Conservation (phyloP, 2,329 filamentous ascomycete genomes). For the Apiospora aurea region DNA sequence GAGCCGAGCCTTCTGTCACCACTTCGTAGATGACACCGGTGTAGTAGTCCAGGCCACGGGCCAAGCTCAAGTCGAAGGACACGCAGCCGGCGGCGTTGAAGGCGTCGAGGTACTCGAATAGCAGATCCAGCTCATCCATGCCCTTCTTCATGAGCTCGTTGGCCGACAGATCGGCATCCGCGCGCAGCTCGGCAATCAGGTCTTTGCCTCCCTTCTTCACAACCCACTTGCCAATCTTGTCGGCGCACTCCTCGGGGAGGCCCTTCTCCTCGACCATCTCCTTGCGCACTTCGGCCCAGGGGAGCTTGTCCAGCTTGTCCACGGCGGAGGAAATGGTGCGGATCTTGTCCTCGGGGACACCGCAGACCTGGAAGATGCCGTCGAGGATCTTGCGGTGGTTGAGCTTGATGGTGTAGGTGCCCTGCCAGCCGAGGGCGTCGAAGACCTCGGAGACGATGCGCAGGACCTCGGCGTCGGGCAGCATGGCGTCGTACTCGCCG, state of each 20-base stretch:
- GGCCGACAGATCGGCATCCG: conserved; percentile 64
- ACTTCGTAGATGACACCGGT: conserved; percentile 79
- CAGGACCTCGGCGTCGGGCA: conserved; percentile 77
- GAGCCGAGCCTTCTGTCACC: conserved; percentile 73
- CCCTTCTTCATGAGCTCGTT: conserved; percentile 73
- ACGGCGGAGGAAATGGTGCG: conserved; percentile 78
- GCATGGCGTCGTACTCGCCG: conserved; percentile 75
- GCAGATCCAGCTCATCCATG: conserved; percentile 71
- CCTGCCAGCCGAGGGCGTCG: conserved; percentile 71
- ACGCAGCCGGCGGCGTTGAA: conserved; percentile 69
- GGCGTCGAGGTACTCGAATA: conserved; percentile 73
- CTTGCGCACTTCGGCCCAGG: conserved; percentile 76
- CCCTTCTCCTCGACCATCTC: conserved; percentile 83
- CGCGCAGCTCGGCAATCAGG: conserved; percentile 65
- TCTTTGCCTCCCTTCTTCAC: conserved; percentile 71
- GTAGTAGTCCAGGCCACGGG: conserved; percentile 79
- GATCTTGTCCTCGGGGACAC: conserved; percentile 76
- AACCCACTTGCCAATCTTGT: conserved; percentile 77
- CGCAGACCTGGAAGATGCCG: conserved; percentile 80
- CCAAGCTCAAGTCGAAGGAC: conserved; percentile 77
- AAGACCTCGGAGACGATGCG: conserved; percentile 77
- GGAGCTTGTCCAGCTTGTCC: conserved; percentile 80
- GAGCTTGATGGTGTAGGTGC: conserved; percentile 76
- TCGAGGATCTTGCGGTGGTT: conserved; percentile 84
- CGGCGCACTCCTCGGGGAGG: conserved; percentile 68